Conservation (phyloP, 768 basidiomycete species). For the Podaxis sp. region DNA sequence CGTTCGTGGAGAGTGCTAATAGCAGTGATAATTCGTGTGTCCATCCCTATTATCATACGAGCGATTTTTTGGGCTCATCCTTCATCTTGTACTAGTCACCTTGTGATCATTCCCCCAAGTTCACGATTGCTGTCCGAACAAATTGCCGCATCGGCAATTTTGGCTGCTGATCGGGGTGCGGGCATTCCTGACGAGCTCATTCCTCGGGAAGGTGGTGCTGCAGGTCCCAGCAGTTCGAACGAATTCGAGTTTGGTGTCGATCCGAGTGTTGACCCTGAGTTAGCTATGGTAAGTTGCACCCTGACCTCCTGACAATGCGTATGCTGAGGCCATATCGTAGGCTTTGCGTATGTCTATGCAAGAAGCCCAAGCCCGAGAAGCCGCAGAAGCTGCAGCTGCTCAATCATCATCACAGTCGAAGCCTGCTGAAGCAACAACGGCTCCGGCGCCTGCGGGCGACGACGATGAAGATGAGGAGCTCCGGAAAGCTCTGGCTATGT, state of each 20-base stretch:
- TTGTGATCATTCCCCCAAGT: constrained; percentile 75
- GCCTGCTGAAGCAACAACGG: constrained; percentile 25
- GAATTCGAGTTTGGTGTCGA: constrained; percentile 90
- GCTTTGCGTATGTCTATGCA: constrained; percentile 97
- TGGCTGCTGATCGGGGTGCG: constrained; percentile 68
- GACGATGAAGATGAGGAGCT: constrained; percentile 79
- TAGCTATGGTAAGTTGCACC: constrained; percentile 75
- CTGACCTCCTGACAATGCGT: not conserved
- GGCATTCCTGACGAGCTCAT: constrained; percentile 65
- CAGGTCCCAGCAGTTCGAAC: constrained; percentile 41
- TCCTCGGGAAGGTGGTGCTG: constrained; percentile 38
- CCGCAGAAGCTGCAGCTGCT: constrained; percentile 36
- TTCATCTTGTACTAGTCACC: constrained; percentile 55
- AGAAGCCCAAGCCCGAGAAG: constrained; percentile 81
- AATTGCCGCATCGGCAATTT: constrained; percentile 75
- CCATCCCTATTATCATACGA: not conserved
- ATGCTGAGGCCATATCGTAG: constrained; percentile 31
- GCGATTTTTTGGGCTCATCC: not conserved
- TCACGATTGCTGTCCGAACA: constrained; percentile 79
- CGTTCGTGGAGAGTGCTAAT: constrained; percentile 79
- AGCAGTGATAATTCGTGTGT: constrained; percentile 86
- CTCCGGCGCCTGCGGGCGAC: constrained; percentile 45
- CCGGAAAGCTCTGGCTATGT: constrained; percentile 73
- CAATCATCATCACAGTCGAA: constrained; percentile 29
- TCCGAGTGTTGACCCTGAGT: constrained; percentile 91